Percentiles rank a stretch among this genome's conserved stretches.
phyloP scores from a whole-genome alignment of 2,329 filamentous ascomycete species.

The Coniochaeta ligniaria region DNA sequence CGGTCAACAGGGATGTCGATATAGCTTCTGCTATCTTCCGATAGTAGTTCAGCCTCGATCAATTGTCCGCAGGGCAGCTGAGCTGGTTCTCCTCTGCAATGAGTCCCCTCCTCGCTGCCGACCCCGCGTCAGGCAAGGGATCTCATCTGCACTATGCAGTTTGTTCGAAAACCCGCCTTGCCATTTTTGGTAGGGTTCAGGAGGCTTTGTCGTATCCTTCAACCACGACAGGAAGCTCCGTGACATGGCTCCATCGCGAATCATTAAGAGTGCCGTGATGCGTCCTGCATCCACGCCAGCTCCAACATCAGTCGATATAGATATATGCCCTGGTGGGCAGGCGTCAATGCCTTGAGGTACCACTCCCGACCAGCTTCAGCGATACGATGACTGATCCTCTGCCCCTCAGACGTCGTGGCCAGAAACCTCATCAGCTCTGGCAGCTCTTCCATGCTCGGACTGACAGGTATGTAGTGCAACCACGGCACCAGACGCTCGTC shows the following conservation, averaged over 20 bases:
- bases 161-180: too few species aligned
- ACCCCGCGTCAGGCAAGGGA: too few species aligned
- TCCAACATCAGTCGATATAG: slow-evolving; percentile 56
- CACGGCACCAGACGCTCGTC: slow-evolving; percentile 48
- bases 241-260: not conserved
- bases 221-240: too few species aligned
- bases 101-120: too few species aligned
- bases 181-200: too few species aligned
- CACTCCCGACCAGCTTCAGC: slow-evolving; percentile 48
- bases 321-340: slow-evolving; percentile 53
- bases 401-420: slow-evolving; percentile 35
- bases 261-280: not conserved
- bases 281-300: slow-evolving; percentile 34
- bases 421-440: slow-evolving; percentile 43
- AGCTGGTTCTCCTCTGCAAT: too few species aligned
- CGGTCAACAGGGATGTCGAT: too few species aligned
- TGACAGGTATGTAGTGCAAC: slow-evolving; percentile 50
- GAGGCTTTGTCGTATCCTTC: too few species aligned
- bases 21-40: too few species aligned
- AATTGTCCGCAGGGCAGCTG: too few species aligned
- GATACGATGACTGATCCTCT: slow-evolving; percentile 38
- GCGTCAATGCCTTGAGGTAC: slow-evolving; percentile 44
- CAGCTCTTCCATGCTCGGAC: slow-evolving; percentile 39
- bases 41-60: too few species aligned
- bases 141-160: too few species aligned